A percentile compares a stretch with the other conserved stretches of the same genome.
Conservation (phyloP, 192 early-diverging fungal genomes). For the Mortierella antarctica region DNA sequence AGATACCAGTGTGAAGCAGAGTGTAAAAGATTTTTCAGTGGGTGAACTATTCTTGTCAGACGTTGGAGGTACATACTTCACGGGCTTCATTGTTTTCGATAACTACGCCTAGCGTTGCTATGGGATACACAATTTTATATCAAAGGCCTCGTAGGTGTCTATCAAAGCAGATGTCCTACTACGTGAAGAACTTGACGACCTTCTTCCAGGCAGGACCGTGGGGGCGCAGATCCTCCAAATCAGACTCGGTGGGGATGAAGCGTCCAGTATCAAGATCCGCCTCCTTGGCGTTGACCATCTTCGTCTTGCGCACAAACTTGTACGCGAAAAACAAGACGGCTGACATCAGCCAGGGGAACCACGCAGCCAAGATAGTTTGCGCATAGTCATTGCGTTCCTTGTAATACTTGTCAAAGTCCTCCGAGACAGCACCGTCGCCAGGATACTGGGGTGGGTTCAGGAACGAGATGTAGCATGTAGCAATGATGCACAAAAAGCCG, state of each 20-base stretch:
- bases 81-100: too few relatives aligned
- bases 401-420: not conserved
- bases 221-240: slow-evolving; percentile 13
- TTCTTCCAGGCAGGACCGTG: slow-evolving; percentile 24
- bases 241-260: slow-evolving; percentile 32
- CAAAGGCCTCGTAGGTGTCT: too few relatives aligned
- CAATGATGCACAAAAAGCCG: slow-evolving; percentile 69
- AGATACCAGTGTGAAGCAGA: too few relatives aligned
- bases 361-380: slow-evolving; percentile 23
- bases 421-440: not conserved
- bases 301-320: slow-evolving; percentile 55
- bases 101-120: too few relatives aligned
- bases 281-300: slow-evolving; percentile 60
- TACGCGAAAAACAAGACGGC: slow-evolving; percentile 58
- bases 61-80: too few relatives aligned
- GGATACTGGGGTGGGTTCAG: slow-evolving; percentile 56
- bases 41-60: too few relatives aligned
- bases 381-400: not conserved
- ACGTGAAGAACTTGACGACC: slow-evolving; percentile 1
- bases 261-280: slow-evolving; percentile 67
- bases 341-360: slow-evolving; percentile 31
- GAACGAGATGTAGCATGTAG: slow-evolving; percentile 53
- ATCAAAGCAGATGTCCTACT: too few relatives aligned
- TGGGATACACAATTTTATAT: too few relatives aligned
- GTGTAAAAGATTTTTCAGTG: too few relatives aligned